Conservation (phyloP, 179 eudicot species). For the Vitellaria paradoxa region DNA sequence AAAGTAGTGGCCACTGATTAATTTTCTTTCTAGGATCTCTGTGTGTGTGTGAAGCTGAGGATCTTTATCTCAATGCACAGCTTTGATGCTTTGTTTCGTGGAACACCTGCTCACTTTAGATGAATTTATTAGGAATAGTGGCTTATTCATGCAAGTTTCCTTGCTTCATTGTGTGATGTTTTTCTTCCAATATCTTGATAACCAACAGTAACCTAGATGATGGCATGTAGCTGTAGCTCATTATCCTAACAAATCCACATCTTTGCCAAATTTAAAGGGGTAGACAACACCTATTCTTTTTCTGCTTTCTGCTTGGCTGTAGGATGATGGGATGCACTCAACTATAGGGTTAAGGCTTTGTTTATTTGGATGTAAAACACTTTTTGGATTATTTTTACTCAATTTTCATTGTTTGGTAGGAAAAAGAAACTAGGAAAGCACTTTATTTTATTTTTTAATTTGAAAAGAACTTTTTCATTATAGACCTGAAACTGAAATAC, state of each 20-base stretch:
- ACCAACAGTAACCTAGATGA: not conserved
- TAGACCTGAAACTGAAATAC: too few species aligned
- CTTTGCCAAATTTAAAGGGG: not conserved
- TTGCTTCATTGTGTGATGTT: not conserved
- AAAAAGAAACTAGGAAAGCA: too few species aligned
- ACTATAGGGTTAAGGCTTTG: not conserved
- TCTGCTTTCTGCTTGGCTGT: not conserved
- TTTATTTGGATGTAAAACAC: too few species aligned
- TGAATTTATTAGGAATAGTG: not conserved
- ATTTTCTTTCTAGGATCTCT: not conserved
- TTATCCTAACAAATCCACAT: not conserved
- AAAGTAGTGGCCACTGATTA: not conserved
- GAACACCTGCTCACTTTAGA: not conserved
- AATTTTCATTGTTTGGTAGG: too few species aligned
- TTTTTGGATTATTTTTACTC: too few species aligned
- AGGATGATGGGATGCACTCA: slow-evolving; percentile 3
- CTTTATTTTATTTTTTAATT: too few species aligned
- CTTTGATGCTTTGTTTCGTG: not conserved
- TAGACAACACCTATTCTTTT: not conserved
- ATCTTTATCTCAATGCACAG: not conserved
- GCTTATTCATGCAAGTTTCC: not conserved
- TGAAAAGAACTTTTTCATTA: too few species aligned
- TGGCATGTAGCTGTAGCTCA: not conserved
- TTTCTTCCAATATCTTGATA: not conserved
- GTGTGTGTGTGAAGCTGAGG: not conserved